Evolutionary conservation across 2,329 filamentous ascomycete genomes (phyloP), one percentile per base, ranked within the genome.

Genomic region (Fusarium floridanum): DNA sequence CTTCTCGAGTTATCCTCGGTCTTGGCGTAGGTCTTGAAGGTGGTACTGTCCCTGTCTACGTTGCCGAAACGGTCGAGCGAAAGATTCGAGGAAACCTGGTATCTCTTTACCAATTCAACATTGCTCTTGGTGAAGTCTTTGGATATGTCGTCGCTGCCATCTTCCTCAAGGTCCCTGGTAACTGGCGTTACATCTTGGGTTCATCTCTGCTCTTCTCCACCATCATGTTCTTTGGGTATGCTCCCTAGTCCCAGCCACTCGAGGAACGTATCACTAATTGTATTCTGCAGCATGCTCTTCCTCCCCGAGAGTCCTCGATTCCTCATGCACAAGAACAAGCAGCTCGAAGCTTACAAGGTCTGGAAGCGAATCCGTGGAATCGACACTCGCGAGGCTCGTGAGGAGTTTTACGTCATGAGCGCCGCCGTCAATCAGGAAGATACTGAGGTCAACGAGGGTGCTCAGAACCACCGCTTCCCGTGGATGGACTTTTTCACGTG

Each of bases 51-150:
- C 92, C 92, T 1, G 91, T 94, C 64, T 94, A 94, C 72, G 92
- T 94, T 34, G 92, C 92, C 2, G 92, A 94, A 81, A 92, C 90
- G 0, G 92, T 94, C 50, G 91, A 92, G 76, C 86, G 90, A 36
- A 87, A 86, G 68, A 86, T 93, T 27, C 89, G 92, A 76, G 92
- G 92, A 74, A 94, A 94, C 80, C 83, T 94, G 60, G 92, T 94
- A 2, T 93, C 91, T 0, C 84, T 94, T 0, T 94, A 94, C 80
- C 93, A 94, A 79, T 90, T 94, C 82, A 94, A 93, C 82, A 94
- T 94, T 77, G 93, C 93, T 0, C 86, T 94, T 0, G 92, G 92
- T 32, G 92, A 94, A 76, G 92, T 94, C 3, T 84, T 94, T 2
- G 93, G 92, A 3, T 94, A 94, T 70, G 92, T 91, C 6, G 88